Evolutionary conservation across 768 basidiomycete species (phyloP), one percentile per base, ranked within the genome.

Genomic region (Sarcodon sp.): DNA sequence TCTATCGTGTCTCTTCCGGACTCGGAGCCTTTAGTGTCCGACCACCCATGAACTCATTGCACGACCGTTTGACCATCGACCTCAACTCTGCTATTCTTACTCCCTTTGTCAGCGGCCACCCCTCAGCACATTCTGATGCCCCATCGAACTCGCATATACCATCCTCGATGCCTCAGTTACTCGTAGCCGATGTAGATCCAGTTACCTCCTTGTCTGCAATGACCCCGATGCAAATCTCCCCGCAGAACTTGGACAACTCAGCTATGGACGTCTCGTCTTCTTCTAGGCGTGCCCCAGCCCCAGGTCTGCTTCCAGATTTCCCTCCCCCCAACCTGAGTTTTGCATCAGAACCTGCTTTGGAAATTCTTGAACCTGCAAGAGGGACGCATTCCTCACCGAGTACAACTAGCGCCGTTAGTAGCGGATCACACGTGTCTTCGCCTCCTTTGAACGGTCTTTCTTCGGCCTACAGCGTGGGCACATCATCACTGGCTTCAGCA

Each of bases 291-390:
- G 48, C 57, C 38, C 56, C 67, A 13, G 54, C 66, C 5, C 61
- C 69, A 13, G 56, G 59, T 41, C 71, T 71, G 53, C 55, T 74
- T 44, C 52, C 72, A 15, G 71, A 75, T 58, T 66, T 73, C 52
- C 63, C 56, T 45, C 55, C 49, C 11, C 65, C 52, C 36, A 62
- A 64, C 49, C 47, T 54, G 31, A 49, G 64, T 12, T 71, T 69
- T 53, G 59, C 70, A 27, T 62, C 66, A 35, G 48, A 58, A 38
- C 51, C 52, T 33, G 55, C 44, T 10, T 59, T 71, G 41, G 61
- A 63, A 50, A 56, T 56, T 44, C 62, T 57, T 47, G 60, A 62
- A 43, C 34, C 50, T 41, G 49, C 60, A 12, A 59, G 57, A 47
- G 56, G 54, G 46, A 48, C 60, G 11, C 58, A 58, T 12, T 59